A percentile compares a stretch with the other conserved stretches of the same genome.
phyloP scores from a whole-genome alignment of 1,284 basidiomycete genomes.

The Rhodotorula sp. region DNA sequence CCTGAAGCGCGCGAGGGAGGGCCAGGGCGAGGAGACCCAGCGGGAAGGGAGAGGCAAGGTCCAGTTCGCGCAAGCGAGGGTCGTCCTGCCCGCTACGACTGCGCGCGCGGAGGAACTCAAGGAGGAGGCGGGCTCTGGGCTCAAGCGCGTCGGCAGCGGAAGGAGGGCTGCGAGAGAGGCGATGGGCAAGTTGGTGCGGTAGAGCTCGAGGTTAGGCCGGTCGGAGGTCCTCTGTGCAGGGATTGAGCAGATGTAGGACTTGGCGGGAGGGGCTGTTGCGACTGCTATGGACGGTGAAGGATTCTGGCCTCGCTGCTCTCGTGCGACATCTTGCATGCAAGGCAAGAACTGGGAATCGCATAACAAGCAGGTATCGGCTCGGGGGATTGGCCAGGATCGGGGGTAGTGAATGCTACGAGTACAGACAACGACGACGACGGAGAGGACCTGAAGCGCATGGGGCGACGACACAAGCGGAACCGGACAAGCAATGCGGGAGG shows the following conservation, averaged over 20 bases:
- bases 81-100: background rate
- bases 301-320: no score
- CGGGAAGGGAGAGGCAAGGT: background rate
- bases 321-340: no score
- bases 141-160: background rate
- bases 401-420: no score
- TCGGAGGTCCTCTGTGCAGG: background rate
- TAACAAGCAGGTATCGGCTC: no score
- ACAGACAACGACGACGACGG: background rate
- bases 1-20: no score
- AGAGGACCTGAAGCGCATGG: background rate
- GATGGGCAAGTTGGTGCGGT: conserved; percentile 1
- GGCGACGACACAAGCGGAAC: background rate
- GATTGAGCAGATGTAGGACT: no score
- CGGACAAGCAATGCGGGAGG: background rate
- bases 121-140: background rate
- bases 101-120: background rate
- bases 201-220: no score
- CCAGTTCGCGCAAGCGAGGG: background rate
- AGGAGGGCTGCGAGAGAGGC: conserved; percentile 18
- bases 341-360: no score
- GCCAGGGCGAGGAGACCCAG: background rate
- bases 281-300: no score
- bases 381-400: no score
- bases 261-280: no score